Percentiles rank a stretch among this genome's conserved stretches.
Evolutionary conservation across 371 early-diverging fungal species (phyloP).

Genomic region (Mucor circinelloides): DNA sequence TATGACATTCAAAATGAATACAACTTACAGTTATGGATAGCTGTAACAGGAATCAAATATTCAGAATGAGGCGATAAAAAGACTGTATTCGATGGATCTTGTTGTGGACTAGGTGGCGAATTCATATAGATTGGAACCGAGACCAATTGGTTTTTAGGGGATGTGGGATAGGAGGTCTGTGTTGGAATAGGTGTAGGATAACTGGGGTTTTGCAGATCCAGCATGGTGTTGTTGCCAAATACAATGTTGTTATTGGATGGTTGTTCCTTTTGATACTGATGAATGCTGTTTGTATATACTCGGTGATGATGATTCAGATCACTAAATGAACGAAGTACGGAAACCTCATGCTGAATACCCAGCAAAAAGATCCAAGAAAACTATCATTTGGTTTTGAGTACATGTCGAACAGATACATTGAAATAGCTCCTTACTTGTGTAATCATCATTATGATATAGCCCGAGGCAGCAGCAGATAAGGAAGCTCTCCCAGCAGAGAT

Average conservation of each 20-base stretch:
- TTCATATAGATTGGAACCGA: constrained; percentile 16
- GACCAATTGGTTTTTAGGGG: not conserved
- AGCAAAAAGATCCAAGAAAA: constrained; percentile 40
- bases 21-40: constrained; percentile 45
- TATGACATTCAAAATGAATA: not conserved
- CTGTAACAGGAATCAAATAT: constrained; percentile 41
- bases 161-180: not conserved
- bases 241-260: not conserved
- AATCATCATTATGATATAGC: constrained; percentile 36
- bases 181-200: constrained; percentile 10
- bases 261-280: constrained; percentile 12
- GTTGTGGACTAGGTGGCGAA: constrained; percentile 4
- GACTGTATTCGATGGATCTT: constrained; percentile 21
- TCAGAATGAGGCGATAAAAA: constrained; percentile 36
- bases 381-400: constrained; percentile 8
- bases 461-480: constrained; percentile 27
- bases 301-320: constrained; percentile 12
- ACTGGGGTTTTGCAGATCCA: constrained; percentile 4
- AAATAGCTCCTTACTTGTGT: constrained; percentile 27
- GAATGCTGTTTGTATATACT: not conserved
- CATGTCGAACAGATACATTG: not conserved
- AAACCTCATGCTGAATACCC: constrained; percentile 33
- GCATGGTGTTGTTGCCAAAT: constrained; percentile 1
- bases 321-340: constrained; percentile 16
- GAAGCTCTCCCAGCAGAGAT: constrained; percentile 19